phyloP scores from a whole-genome alignment of 2,329 filamentous ascomycete species.

The Calonectria honghensis region DNA sequence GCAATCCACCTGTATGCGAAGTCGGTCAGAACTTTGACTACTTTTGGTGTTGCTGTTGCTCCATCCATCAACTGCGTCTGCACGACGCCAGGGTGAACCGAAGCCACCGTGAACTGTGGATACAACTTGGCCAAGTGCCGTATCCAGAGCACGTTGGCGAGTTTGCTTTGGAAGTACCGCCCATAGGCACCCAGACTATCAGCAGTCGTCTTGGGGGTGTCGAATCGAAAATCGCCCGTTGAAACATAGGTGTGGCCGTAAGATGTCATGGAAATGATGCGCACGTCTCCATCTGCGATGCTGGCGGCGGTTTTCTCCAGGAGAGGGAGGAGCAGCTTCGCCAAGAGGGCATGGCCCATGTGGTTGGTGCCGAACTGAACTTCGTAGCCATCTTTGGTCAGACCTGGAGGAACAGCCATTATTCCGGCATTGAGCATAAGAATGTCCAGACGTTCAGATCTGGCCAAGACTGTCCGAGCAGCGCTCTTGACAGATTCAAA shows the following conservation, averaged over 20 bases:
- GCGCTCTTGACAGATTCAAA: conserved; percentile 65
- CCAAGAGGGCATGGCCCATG: conserved; percentile 68
- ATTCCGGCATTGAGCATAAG: conserved; percentile 64
- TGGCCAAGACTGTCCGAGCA: conserved; percentile 59
- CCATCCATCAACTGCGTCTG: conserved; percentile 42
- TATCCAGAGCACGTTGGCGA: conserved; percentile 41
- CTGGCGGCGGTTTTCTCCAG: conserved; percentile 54
- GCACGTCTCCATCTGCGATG: conserved; percentile 50
- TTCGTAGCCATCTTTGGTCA: conserved; percentile 68
- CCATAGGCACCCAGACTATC: conserved; percentile 35
- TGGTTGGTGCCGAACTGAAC: conserved; percentile 70
- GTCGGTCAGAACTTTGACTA: conserved; percentile 38
- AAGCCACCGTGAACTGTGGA: conserved; percentile 37
- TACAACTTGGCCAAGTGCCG: conserved; percentile 38
- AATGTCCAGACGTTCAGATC: conserved; percentile 62
- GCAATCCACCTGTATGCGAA: conserved; percentile 47
- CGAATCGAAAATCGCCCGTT: conserved; percentile 55
- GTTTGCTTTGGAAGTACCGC: conserved; percentile 42
- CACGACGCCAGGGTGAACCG: conserved; percentile 40
- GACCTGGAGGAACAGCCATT: conserved; percentile 60
- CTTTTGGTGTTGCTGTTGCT: conserved; percentile 34
- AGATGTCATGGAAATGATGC: conserved; percentile 57
- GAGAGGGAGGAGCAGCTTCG: conserved; percentile 60
- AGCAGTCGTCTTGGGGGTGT: conserved; percentile 50
- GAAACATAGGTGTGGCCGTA: conserved; percentile 50